phyloP scores from a whole-genome alignment of 495 filamentous ascomycete genomes.

The Neurospora sublineolata region DNA sequence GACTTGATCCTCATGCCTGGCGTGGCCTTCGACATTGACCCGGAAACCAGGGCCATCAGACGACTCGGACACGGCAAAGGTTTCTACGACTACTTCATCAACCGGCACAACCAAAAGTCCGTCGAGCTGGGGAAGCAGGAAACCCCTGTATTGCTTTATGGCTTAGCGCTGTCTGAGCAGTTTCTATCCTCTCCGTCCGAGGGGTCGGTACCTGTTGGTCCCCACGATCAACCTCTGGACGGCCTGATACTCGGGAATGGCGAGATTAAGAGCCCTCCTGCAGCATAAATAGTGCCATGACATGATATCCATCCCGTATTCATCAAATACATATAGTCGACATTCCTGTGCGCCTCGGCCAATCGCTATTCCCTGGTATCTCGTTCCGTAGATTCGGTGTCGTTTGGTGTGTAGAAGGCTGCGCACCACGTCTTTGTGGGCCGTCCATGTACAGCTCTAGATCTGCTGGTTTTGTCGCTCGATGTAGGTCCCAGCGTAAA shows the following conservation, averaged over 20 bases:
- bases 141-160: constrained; percentile 52
- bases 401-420: background rate
- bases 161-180: constrained; percentile 81
- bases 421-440: background rate
- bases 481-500: background rate
- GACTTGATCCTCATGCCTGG: constrained; percentile 90
- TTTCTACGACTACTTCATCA: constrained; percentile 89
- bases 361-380: constrained; percentile 10
- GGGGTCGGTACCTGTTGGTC: constrained; percentile 28
- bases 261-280: constrained; percentile 25
- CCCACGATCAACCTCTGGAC: constrained; percentile 35
- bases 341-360: constrained; percentile 8
- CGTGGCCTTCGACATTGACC: constrained; percentile 70
- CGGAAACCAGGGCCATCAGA: constrained; percentile 39
- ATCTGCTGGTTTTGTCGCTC: background rate
- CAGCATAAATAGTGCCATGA: background rate
- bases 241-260: constrained; percentile 36
- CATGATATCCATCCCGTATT: background rate
- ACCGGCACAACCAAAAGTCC: constrained; percentile 47
- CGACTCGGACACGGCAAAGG: constrained; percentile 91
- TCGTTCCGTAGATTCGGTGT: constrained; percentile 4
- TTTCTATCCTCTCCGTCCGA: constrained; percentile 44
- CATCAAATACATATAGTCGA: background rate
- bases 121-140: constrained; percentile 29
- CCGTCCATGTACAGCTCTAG: background rate